Evolutionary conservation across 1,284 basidiomycete genomes (phyloP), one percentile per base, ranked within the genome.

Genomic region (Naganishia sp.): DNA sequence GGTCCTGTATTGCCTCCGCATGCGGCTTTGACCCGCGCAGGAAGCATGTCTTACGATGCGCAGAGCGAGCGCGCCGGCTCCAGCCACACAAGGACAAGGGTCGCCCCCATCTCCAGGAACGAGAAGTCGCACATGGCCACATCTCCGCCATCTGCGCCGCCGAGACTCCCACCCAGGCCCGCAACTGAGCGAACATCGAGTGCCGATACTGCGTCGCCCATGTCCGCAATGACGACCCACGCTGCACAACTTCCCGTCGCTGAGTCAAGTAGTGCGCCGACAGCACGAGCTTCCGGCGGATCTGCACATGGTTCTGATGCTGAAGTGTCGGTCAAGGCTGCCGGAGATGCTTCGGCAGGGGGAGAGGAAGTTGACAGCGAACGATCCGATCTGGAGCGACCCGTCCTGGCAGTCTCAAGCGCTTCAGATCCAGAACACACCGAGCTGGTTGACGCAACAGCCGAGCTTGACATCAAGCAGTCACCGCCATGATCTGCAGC

Each of bases 1-100:
- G 73, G 71, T 4, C 72, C 73, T 6, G 59, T 70, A 9, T 61
- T 75, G 5, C 74, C 75, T 16, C 70, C 75, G 11, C 71, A 72
- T 21, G 70, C 72, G 1, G 72, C 71, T 31, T 66, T 75, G 13
- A 71, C 72, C 2, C 63, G 72, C n/a, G 65, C 64, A 43, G 74
- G 74, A 31, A 69, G 70, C 21, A 21, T 75, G 25, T 64, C 72
- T 13, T 69, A 72, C 50, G 63, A 69, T 44, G 65, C 71, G 0
- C 42, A 64, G 6, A 46, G 64, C 33, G 52, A 61, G 28, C 56
- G 61, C 9, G 39, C 60, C 11, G 68, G 68, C 9, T 69, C 68
- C 2, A 42, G 48, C 44, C 68, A 66, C 55, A 69, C 68, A 1
- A 25, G 55, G 42, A 55, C 68, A 3, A 69, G 64, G 42, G 53